Evolutionary conservation across 2,329 filamentous ascomycete species (phyloP).

Genomic region (Aureobasidium sp.): DNA sequence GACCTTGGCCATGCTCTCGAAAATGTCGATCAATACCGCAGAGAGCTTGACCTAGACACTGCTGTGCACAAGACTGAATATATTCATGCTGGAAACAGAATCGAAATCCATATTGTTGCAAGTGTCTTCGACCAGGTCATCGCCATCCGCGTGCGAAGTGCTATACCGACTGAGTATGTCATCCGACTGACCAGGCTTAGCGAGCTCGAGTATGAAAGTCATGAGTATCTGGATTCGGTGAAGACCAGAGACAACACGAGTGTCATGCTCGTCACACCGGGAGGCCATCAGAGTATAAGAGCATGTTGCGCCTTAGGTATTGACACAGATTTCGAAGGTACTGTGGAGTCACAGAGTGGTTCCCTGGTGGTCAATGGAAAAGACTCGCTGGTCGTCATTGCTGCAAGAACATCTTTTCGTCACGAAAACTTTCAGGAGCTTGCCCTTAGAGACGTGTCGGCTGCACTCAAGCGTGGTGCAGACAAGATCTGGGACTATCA

Average conservation of each 20-base stretch:
- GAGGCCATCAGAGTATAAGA: background rate
- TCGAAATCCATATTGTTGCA: constrained; percentile 36
- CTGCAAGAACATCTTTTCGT: constrained; percentile 35
- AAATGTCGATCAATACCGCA: constrained; percentile 30
- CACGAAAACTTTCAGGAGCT: background rate
- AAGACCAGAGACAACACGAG: constrained; percentile 23
- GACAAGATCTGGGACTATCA: background rate
- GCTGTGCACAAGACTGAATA: constrained; percentile 36
- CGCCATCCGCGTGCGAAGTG: constrained; percentile 29
- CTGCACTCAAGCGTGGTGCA: background rate
- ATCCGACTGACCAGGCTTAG: constrained; percentile 35
- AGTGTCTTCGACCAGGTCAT: constrained; percentile 39
- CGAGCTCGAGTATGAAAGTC: constrained; percentile 39
- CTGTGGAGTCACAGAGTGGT: background rate
- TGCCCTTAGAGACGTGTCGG: background rate
- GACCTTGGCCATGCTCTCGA: background rate
- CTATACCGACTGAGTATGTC: constrained; percentile 18
- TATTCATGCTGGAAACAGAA: constrained; percentile 27
- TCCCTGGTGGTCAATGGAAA: constrained; percentile 32
- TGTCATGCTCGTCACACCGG: background rate
- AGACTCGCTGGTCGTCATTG: constrained; percentile 33
- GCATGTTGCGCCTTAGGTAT: background rate
- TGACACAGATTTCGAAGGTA: background rate
- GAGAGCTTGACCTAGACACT: constrained; percentile 35
- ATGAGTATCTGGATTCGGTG: constrained; percentile 39